Evolutionary conservation across 2,329 filamentous ascomycete genomes (phyloP), one percentile per base, ranked within the genome.

Genomic region (Alternaria rosae): DNA sequence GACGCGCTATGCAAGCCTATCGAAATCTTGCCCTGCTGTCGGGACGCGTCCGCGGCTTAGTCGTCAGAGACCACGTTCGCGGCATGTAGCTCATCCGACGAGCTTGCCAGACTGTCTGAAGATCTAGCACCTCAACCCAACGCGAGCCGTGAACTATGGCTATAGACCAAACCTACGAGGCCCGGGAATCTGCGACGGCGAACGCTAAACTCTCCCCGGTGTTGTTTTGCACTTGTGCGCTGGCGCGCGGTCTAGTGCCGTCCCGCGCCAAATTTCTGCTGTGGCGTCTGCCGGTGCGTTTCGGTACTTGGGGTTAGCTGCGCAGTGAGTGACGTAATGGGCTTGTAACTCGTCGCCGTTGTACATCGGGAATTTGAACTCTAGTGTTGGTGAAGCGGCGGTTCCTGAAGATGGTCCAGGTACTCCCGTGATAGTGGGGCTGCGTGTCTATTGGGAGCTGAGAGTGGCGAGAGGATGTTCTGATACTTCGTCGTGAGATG

Each of bases 261-360:
- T 30, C 12, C 47, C 28, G 28, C 47, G 47, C 28, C 28, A 50
- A 50, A 35, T 20, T 35, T 20, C 13, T 23, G 6, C 11, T 10
- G 47, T 50, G 47, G 47, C 28, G 47, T 35, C 28, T 50, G 47
- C 47, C 28, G 47, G 47, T 50, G 47, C 47, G 47, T 50, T 50
- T 50, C 47, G 47, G 47, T 50, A 50, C 47, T 50, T 50, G 47
- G 47, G 35, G 28, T 35, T 51, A 51, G 47, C 13, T 23, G 47
- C 30, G 8, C 47, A 35, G 47, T 10, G 2, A 51, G 28, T 51
- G 47, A 51, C 47, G 30, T 38, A 51, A 51, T 25, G 47, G 28
- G 28, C 47, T 20, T 51, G 20, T 15, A 38, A 51, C 20, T 23
- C 30, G 47, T 28, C 47, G 30, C 47, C 47, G 30, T 51, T 38